These are phyloP conservation scores for Angomonas deanei DNA, from an alignment of 208 protist species.

Conservation along the genomic window DNA sequence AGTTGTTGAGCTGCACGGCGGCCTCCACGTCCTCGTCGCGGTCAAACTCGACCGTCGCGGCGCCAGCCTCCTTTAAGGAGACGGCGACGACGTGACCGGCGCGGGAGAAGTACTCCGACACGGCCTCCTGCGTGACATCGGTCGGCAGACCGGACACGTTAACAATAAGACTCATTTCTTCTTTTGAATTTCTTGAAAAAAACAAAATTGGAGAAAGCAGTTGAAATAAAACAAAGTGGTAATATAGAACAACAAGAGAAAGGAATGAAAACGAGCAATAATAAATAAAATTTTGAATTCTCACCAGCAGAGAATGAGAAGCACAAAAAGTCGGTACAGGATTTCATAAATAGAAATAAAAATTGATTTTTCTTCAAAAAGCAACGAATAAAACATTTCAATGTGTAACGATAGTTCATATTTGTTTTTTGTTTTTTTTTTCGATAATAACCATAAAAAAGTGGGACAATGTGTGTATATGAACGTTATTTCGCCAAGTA, in stretches of 20 bases:
- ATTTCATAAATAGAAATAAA: conserved; percentile 7
- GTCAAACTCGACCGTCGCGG: conserved; percentile 21
- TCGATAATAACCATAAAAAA: conserved; percentile 2
- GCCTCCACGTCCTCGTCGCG: conserved; percentile 30
- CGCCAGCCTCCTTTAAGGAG: conserved; percentile 17
- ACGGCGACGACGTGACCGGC: conserved; percentile 45
- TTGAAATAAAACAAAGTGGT: conserved; percentile 13
- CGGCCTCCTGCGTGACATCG: conserved; percentile 33
- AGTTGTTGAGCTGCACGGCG: conserved; percentile 23
- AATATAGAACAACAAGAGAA: conserved; percentile 8
- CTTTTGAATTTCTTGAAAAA: not conserved
- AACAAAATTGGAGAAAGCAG: too few species aligned
- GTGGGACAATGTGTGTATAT: not conserved
- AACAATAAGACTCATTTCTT: conserved; percentile 8
- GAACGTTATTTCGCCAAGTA: not conserved
- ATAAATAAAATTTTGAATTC: not conserved
- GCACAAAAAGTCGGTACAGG: too few species aligned
- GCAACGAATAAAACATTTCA: not conserved
- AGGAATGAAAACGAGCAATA: conserved; percentile 8
- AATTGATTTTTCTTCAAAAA: not conserved
- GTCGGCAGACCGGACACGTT: conserved; percentile 45
- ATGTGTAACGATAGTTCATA: too few species aligned
- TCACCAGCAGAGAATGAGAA: too few species aligned
- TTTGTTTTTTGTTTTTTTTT: too few species aligned
- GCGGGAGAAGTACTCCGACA: conserved; percentile 66